These are phyloP conservation scores for Ambispora gerdemannii DNA, from an alignment of 192 early-diverging fungal species.

Conservation along the genomic window DNA sequence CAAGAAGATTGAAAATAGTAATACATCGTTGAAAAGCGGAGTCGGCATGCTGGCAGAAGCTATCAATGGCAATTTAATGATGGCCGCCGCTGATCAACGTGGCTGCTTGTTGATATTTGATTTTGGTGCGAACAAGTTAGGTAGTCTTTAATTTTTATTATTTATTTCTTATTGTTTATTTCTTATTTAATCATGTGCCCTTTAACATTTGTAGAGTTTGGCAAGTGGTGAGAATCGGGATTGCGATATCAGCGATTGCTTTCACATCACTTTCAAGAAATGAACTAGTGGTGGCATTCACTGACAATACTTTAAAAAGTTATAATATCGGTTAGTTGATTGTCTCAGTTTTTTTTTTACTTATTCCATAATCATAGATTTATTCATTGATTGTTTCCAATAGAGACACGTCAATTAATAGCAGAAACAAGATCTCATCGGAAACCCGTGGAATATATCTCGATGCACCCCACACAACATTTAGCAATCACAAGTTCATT, in stretches of 20 bases:
- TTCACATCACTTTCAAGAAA: constrained; percentile 8
- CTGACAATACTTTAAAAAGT: constrained; percentile 28
- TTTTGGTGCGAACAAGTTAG: constrained; percentile 29
- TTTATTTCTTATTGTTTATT: neutral
- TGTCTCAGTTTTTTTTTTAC: neutral
- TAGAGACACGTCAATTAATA: constrained; percentile 25
- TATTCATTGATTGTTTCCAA: neutral
- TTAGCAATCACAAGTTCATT: constrained; percentile 11
- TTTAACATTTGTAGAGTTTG: constrained; percentile 13
- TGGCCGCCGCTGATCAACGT: constrained; percentile 29
- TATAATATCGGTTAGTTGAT: constrained; percentile 25
- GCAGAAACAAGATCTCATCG: constrained; percentile 22
- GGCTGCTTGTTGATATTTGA: constrained; percentile 14
- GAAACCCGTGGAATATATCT: constrained; percentile 21
- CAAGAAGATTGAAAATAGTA: too few relatives aligned
- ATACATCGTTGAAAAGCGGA: neutral
- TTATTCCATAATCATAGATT: neutral
- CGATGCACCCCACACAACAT: constrained; percentile 22
- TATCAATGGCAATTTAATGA: constrained; percentile 14
- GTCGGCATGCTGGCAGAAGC: constrained; percentile 4
- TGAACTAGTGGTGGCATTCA: constrained; percentile 27
- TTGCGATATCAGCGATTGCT: constrained; percentile 7
- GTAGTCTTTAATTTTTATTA: neutral
- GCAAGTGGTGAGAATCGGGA: constrained; percentile 18
- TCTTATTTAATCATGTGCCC: too few relatives aligned